These are phyloP conservation scores for Backusella liffmaniae DNA, from an alignment of 192 early-diverging fungal genomes.

Conservation along the genomic window DNA sequence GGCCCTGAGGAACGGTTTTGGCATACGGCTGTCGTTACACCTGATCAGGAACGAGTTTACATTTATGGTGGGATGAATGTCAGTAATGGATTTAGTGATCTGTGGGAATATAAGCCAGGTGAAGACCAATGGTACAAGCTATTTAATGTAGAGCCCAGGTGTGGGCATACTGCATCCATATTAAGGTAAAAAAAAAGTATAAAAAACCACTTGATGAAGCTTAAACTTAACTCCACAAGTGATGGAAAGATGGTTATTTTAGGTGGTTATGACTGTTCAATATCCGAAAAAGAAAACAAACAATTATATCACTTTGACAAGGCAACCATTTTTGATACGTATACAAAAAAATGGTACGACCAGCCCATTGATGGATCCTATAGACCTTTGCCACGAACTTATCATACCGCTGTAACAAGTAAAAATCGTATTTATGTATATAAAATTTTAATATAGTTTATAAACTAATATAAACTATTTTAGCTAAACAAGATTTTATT, in stretches of 20 bases:
- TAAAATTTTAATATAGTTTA: background rate
- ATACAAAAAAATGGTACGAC: conserved; percentile 6
- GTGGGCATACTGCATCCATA: conserved; percentile 20
- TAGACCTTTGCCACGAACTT: conserved; percentile 7
- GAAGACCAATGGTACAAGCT: background rate
- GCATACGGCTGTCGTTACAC: conserved; percentile 11
- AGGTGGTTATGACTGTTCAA: conserved; percentile 16
- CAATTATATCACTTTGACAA: background rate
- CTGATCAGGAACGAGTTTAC: background rate
- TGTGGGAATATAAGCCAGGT: conserved; percentile 11
- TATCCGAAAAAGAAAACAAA: conserved; percentile 3
- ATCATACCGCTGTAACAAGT: conserved; percentile 20
- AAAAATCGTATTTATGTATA: background rate
- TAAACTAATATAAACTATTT: background rate
- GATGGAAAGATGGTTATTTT: conserved; percentile 14
- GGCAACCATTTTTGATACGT: conserved; percentile 8
- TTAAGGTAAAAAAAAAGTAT: background rate
- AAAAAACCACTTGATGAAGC: no score
- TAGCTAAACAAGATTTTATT: background rate
- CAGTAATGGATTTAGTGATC: conserved; percentile 5
- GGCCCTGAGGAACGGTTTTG: conserved; percentile 15
- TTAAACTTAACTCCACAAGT: background rate
- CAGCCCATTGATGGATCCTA: background rate
- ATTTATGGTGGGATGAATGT: conserved; percentile 21
- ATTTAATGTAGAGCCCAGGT: background rate